A percentile compares a stretch with the other conserved stretches of the same genome.
Conservation (phyloP, 106 monocot genomes). For the Dendrobium huoshanense region DNA sequence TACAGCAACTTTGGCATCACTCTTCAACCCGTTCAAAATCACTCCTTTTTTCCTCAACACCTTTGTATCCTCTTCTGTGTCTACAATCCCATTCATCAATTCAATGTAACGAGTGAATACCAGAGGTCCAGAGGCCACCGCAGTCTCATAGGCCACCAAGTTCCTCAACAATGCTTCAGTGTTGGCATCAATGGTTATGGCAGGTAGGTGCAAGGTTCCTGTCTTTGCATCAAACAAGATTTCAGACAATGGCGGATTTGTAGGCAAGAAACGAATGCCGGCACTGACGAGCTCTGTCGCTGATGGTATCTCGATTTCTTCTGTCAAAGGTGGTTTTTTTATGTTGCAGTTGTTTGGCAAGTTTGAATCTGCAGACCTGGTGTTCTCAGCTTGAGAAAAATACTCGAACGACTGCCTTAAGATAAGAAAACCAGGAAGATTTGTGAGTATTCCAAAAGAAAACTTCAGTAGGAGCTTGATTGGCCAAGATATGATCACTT, state of each 20-base stretch:
- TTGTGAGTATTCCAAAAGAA: conserved; percentile 9
- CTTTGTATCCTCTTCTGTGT: conserved; percentile 10
- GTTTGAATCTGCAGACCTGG: not conserved
- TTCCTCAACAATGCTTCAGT: conserved; percentile 22
- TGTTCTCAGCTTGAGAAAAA: not conserved
- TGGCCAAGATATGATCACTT: conserved; percentile 5
- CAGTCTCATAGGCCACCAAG: conserved; percentile 24
- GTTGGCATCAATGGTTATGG: conserved; percentile 16
- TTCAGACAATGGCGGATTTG: not conserved
- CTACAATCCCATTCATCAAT: conserved; percentile 31
- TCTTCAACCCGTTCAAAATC: conserved; percentile 25
- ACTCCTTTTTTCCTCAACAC: conserved; percentile 10
- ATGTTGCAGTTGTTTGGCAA: not conserved
- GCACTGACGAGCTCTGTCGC: conserved; percentile 13
- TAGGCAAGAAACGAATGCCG: conserved; percentile 7
- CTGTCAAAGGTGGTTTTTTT: conserved; percentile 2
- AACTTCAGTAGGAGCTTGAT: conserved; percentile 15
- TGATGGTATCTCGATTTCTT: conserved; percentile 21
- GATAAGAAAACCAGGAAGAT: conserved; percentile 9
- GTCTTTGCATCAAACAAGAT: conserved; percentile 15
- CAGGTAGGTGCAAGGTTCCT: conserved; percentile 11
- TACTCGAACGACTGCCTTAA: conserved; percentile 14
- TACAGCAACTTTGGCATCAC: conserved; percentile 15
- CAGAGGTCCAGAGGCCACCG: conserved; percentile 6
- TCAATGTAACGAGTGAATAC: conserved; percentile 23